Conservation (phyloP, 1,284 basidiomycete genomes). For the Tranzscheliella williamsii region DNA sequence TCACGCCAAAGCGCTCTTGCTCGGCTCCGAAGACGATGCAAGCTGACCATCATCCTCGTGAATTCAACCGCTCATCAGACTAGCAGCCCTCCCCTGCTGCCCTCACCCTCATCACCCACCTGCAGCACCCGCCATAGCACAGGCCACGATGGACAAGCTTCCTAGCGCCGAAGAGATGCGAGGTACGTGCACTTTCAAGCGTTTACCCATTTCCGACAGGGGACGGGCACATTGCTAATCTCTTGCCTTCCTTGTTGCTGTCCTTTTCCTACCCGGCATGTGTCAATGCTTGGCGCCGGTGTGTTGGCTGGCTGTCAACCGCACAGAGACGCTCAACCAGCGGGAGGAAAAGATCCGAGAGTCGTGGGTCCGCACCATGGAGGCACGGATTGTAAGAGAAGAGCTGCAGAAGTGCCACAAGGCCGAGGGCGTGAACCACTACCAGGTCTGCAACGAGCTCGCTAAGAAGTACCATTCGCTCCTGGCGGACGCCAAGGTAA, state of each 20-base stretch:
- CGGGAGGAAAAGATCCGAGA: conserved; percentile 83
- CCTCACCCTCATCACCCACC: too few relatives aligned
- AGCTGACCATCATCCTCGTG: neutral
- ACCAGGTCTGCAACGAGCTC: conserved; percentile 77
- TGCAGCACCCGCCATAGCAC: too few relatives aligned
- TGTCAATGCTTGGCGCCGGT: neutral
- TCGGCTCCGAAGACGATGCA: neutral
- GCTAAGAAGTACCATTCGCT: conserved; percentile 82
- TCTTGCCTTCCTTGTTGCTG: neutral
- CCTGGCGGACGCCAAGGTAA: conserved; percentile 81
- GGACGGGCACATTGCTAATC: neutral
- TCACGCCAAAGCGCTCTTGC: too few relatives aligned
- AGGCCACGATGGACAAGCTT: conserved; percentile 40
- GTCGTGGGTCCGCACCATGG: conserved; percentile 93
- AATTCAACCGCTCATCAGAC: too few relatives aligned
- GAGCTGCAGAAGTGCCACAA: conserved; percentile 90
- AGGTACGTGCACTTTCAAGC: conserved; percentile 18
- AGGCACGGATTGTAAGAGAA: conserved; percentile 83
- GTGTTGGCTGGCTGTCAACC: neutral
- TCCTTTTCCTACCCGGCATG: neutral
- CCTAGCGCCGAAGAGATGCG: conserved; percentile 42
- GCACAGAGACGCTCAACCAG: conserved; percentile 57
- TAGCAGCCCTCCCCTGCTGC: too few relatives aligned
- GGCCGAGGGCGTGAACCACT: conserved; percentile 74
- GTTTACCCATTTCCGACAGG: neutral